A percentile compares a stretch with the other conserved stretches of the same genome.
These are phyloP conservation scores for Ogataea populi-albae DNA, from an alignment of 805 yeast species.

Conservation along the genomic window DNA sequence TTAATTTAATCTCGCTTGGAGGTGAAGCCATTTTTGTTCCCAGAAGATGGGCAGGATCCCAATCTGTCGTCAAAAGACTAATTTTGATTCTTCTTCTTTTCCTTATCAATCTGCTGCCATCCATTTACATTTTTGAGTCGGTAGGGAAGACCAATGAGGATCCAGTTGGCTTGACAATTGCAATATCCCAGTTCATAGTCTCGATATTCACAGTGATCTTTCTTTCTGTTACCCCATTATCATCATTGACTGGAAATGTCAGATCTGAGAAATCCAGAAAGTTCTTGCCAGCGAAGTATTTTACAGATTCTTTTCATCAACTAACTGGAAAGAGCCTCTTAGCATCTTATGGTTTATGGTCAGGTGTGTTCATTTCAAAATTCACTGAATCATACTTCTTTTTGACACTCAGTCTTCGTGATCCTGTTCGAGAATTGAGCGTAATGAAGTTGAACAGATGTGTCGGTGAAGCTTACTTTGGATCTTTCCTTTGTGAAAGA, in stretches of 20 bases:
- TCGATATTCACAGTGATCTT: conserved; percentile 54
- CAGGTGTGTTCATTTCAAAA: conserved; percentile 63
- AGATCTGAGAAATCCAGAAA: conserved; percentile 36
- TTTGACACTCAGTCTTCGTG: conserved; percentile 66
- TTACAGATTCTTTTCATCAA: conserved; percentile 57
- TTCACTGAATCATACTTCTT: conserved; percentile 77
- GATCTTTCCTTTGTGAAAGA: conserved; percentile 47
- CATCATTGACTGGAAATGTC: conserved; percentile 47
- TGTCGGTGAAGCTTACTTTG: conserved; percentile 57
- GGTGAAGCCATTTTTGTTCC: conserved; percentile 67
- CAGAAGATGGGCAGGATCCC: conserved; percentile 70
- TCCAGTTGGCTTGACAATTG: conserved; percentile 39
- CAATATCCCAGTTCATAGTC: conserved; percentile 54
- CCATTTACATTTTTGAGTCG: conserved; percentile 46
- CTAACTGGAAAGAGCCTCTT: conserved; percentile 52
- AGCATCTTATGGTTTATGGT: conserved; percentile 70
- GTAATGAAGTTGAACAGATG: conserved; percentile 55
- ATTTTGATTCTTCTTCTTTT: conserved; percentile 41
- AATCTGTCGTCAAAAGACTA: conserved; percentile 50
- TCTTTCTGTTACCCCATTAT: conserved; percentile 61
- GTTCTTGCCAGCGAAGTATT: conserved; percentile 50
- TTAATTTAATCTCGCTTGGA: conserved; percentile 54
- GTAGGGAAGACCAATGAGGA: conserved; percentile 35
- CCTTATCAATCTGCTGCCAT: conserved; percentile 47
- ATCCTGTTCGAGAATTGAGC: conserved; percentile 68